Evolutionary conservation across 768 basidiomycete species (phyloP), one percentile per base, ranked within the genome.

Genomic region (Phlebiopsis flavidoalba): DNA sequence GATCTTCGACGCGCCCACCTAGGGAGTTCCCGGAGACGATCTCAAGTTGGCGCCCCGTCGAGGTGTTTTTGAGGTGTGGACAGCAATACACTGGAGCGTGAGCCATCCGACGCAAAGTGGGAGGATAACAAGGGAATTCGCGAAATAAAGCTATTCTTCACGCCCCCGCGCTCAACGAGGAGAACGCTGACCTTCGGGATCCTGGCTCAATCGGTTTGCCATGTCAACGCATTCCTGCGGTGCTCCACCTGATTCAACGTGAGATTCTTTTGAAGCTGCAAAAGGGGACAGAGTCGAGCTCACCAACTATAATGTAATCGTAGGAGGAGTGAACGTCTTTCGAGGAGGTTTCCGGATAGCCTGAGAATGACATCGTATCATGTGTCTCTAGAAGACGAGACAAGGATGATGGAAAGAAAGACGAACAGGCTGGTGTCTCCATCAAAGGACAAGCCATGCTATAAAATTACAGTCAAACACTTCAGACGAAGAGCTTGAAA

Each of bases 151-250:
- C 65, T 62, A 24, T 75, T 66, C 14, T 58, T 61, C 5, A 70
- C 62, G 11, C 64, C 53, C 1, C 76, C 76, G 17, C 74, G 69
- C 66, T 77, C 77, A 8, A 79, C 19, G 14, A 79, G 64, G 1
- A 77, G 66, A 6, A 77, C 77, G 1, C 63, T 65, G n/a, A 58
- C 59, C 0, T n/a, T 48, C 19, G 0, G 71, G 64, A 50, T 76
- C 69, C 57, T 73, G 73, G 52, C 70, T 71, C 11, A 78, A 73
- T 14, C 77, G 69, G 35, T 66, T 65, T 3, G 77, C 77, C 5
- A 79, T n/a, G 65, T 11, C n/a, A n/a, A 73, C 74, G 50, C 75
- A 76, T 24, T n/a, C 77, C 77, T 11, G 76, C 75, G 0, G 77
- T 76, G 15, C 76, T 31, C 77, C 77, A 12, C 40, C 40, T 43